Evolutionary conservation across 805 yeast species (phyloP).

Genomic region (Priceomyces castillae): DNA sequence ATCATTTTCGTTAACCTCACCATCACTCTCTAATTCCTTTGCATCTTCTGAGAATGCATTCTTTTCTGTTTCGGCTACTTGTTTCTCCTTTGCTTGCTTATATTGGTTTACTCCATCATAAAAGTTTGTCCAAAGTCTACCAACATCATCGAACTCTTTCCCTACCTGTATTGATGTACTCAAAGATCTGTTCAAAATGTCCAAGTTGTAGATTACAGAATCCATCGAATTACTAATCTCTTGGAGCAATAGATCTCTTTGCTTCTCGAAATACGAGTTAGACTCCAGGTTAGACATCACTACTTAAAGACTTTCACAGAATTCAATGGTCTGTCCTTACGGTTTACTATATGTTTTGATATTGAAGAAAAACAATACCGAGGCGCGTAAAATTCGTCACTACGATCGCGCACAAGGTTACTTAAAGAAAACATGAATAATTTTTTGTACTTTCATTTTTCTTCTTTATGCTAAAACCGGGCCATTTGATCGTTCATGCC

Average conservation of each 20-base stretch:
- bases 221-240: conserved; percentile 61
- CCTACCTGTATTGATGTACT: conserved; percentile 71
- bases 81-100: conserved; percentile 7
- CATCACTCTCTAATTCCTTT: conserved; percentile 64
- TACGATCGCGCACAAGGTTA: neutral
- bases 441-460: neutral
- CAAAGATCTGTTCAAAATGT: conserved; percentile 62
- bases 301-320: neutral
- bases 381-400: neutral
- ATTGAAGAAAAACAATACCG: no score
- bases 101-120: conserved; percentile 49
- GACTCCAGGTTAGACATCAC: conserved; percentile 4
- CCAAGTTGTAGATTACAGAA: conserved; percentile 60
- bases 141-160: conserved; percentile 68
- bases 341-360: no score
- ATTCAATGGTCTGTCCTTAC: no score
- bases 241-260: conserved; percentile 55
- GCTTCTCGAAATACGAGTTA: conserved; percentile 49
- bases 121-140: conserved; percentile 67
- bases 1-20: conserved; percentile 19
- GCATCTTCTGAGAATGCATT: neutral
- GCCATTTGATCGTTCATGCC: conserved; percentile 23
- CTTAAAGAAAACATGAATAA: neutral
- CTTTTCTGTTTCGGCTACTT: conserved; percentile 23
- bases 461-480: conserved; percentile 15